These are phyloP conservation scores for Epicoccum nigrum DNA, from an alignment of 2,329 filamentous ascomycete genomes.

Conservation along the genomic window DNA sequence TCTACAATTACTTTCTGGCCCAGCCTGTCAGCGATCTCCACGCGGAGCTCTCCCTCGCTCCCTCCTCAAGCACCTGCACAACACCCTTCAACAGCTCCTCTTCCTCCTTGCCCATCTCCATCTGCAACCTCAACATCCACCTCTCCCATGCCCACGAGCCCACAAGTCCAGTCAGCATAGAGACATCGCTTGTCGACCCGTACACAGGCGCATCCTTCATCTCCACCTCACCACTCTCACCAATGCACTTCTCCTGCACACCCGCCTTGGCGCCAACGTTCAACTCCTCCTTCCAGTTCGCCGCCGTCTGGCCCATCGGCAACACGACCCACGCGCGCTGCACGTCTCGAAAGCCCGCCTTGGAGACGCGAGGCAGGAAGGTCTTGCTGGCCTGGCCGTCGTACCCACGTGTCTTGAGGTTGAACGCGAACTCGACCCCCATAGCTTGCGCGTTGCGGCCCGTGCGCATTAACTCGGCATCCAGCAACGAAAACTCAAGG, in stretches of 20 bases:
- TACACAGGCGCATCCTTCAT: constrained; percentile 36
- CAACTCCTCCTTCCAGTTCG: constrained; percentile 47
- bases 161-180: constrained; percentile 78
- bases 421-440: constrained; percentile 89
- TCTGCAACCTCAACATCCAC: constrained; percentile 88
- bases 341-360: constrained; percentile 77
- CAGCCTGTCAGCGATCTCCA: constrained; percentile 66
- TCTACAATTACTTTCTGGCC: constrained; percentile 45
- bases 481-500: constrained; percentile 87
- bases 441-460: constrained; percentile 80
- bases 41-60: constrained; percentile 61
- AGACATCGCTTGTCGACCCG: constrained; percentile 67
- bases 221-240: constrained; percentile 41
- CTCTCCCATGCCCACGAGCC: constrained; percentile 95
- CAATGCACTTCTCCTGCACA: constrained; percentile 46
- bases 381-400: constrained; percentile 82
- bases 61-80: constrained; percentile 64
- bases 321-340: constrained; percentile 89
- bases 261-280: constrained; percentile 41
- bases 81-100: constrained; percentile 61
- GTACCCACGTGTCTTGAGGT: constrained; percentile 86
- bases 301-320: constrained; percentile 69
- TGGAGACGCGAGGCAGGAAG: constrained; percentile 76
- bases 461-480: constrained; percentile 86
- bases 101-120: constrained; percentile 77